A percentile compares a stretch with the other conserved stretches of the same genome.
Conservation (phyloP, 805 yeast genomes). For the Kuraishia hungarica region DNA sequence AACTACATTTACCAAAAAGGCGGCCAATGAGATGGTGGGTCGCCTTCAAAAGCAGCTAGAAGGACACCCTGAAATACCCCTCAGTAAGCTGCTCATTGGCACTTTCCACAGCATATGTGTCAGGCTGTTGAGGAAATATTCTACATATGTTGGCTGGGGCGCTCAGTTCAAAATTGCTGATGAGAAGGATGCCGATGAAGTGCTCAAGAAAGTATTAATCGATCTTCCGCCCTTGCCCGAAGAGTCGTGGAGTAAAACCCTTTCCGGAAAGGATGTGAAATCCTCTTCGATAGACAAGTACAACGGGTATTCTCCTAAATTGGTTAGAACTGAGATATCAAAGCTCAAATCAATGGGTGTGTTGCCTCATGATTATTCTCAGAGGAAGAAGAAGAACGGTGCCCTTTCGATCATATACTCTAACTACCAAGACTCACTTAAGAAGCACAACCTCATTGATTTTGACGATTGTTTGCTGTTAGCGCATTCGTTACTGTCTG, state of each 20-base stretch:
- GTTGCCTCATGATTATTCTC: constrained; percentile 25
- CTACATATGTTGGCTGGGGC: constrained; percentile 35
- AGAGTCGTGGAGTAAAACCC: not conserved
- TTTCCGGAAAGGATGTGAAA: constrained; percentile 4
- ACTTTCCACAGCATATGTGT: constrained; percentile 86
- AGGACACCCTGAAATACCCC: constrained; percentile 21
- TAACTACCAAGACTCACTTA: constrained; percentile 43
- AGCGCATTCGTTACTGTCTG: constrained; percentile 38
- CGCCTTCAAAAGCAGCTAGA: constrained; percentile 36
- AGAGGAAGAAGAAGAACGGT: not conserved
- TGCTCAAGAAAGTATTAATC: constrained; percentile 33
- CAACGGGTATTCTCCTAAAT: constrained; percentile 30
- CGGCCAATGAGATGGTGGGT: constrained; percentile 77
- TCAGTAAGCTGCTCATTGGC: constrained; percentile 52
- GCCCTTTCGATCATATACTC: constrained; percentile 30
- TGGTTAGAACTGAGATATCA: constrained; percentile 39
- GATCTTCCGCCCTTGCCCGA: constrained; percentile 18
- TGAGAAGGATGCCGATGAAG: constrained; percentile 46
- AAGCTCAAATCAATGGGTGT: constrained; percentile 46
- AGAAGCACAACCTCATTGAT: constrained; percentile 42
- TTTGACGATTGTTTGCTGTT: constrained; percentile 75
- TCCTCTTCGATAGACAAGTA: constrained; percentile 5
- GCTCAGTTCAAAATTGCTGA: constrained; percentile 48
- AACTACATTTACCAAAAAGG: constrained; percentile 89
- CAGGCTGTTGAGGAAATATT: constrained; percentile 47